Base-by-base conservation (phyloP, 768 basidiomycete genomes). In the Tephrocybe sp. region DNA sequence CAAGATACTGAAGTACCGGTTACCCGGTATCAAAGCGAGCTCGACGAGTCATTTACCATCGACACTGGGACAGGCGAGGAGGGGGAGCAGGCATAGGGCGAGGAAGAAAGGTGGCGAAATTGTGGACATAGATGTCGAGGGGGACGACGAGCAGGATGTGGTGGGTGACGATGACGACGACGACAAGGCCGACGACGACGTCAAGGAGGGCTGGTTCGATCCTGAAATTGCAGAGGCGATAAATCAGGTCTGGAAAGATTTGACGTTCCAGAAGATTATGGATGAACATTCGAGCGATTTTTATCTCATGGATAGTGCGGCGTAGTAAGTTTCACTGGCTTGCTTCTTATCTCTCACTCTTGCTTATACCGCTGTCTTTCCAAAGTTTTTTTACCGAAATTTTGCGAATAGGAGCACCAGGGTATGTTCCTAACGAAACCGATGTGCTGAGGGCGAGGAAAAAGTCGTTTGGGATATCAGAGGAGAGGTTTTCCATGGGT, bases 261-360 rank as follows among this genome's bases (percentile, higher is more conserved):
- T 82, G 12, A 76, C 84, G 42, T 79, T 83, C 1, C 68, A 69
- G 3, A 74, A 72, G 48, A 65, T 79, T 18, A 70, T 77, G 67
- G 76, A 78, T 57, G 74, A 76, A 50, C 81, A 83, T 55, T 72
- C 73, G 16, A 83, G 74, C 63, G 86, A 93, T 47, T 97, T 94
- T 61, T 95, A 97, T 62, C 71, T 97, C n/a, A 97, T 95, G 92
- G 94, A 97, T 63, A 90, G 84, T 21, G 94, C 94, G 0, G 75
- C 77, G 30, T 95, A 95, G 90, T 92, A 58, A 62, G 88, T 79
- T 13, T 27, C 31, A n/a, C n/a, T n/a, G n/a, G n/a, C n/a, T n/a
- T 25, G 29, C 33, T 29, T 19, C 19, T 36, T 36, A 8, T 36
- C 34, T 6, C 10, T 36, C n/a, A 11, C n/a, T n/a, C n/a, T n/a